Percentiles rank a stretch among this genome's conserved stretches.
Conservation (phyloP, 345 rosid genomes). For the Melaleuca alternifolia region DNA sequence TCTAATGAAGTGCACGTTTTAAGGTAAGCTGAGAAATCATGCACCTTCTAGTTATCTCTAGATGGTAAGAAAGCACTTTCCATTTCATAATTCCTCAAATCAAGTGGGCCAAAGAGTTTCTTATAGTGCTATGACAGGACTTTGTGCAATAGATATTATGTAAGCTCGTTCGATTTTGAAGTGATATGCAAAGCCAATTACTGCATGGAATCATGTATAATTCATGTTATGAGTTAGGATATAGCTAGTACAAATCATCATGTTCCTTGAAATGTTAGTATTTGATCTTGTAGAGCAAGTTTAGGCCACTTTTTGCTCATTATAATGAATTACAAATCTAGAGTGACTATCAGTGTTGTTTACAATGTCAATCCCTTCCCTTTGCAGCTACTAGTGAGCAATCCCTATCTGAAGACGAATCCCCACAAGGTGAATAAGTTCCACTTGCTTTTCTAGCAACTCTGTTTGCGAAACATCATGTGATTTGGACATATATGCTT, state of each 20-base stretch:
- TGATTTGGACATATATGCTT: background rate
- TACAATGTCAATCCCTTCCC: background rate
- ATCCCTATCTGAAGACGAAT: conserved; percentile 65
- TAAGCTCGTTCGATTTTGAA: background rate
- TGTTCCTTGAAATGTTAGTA: background rate
- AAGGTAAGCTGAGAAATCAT: background rate
- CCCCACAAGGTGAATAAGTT: conserved; percentile 37
- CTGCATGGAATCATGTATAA: background rate
- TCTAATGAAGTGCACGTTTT: background rate
- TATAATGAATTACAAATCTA: background rate
- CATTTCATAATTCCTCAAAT: background rate
- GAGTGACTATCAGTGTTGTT: background rate
- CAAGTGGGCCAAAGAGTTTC: background rate
- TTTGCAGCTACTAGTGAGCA: conserved; percentile 52
- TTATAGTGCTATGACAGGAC: too few species aligned
- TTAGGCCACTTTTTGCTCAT: background rate
- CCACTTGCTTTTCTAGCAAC: background rate
- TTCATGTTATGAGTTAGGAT: background rate
- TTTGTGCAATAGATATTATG: background rate
- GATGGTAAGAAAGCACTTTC: background rate
- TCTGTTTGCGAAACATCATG: background rate
- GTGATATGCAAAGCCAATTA: background rate
- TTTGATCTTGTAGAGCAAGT: background rate
- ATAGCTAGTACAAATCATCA: background rate
- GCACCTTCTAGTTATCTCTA: background rate